These are phyloP conservation scores for Sanguinoderma infundibulare DNA, from an alignment of 1,284 basidiomycete genomes.

Conservation along the genomic window DNA sequence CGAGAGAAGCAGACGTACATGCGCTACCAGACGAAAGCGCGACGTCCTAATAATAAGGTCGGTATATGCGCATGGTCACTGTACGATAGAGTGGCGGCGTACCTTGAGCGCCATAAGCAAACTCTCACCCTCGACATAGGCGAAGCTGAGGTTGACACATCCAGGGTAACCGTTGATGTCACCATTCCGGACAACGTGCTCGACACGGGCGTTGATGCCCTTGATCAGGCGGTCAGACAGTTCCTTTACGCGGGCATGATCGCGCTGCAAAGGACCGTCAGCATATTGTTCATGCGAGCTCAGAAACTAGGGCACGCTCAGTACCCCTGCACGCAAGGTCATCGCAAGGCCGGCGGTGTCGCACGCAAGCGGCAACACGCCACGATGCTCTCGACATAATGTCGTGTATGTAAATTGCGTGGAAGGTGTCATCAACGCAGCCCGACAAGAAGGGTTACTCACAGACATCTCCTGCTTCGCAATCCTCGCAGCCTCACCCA, in stretches of 20 bases:
- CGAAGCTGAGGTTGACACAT: conserved; percentile 95
- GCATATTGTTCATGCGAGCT: background rate
- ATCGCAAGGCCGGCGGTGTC: conserved; percentile 54
- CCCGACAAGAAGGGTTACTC: conserved; percentile 45
- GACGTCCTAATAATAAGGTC: conserved; percentile 67
- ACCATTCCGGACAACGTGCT: conserved; percentile 94
- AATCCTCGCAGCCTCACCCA: conserved; percentile 95
- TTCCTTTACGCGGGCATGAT: conserved; percentile 78
- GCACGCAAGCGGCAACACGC: conserved; percentile 25
- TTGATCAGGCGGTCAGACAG: conserved; percentile 86
- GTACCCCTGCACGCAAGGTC: conserved; percentile 88
- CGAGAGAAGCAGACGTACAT: conserved; percentile 97
- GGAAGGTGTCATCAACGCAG: conserved; percentile 56
- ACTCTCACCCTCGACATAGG: conserved; percentile 98
- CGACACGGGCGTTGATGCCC: conserved; percentile 84
- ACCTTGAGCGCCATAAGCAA: conserved; percentile 99
- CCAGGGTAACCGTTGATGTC: conserved; percentile 89
- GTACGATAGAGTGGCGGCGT: conserved; percentile 33
- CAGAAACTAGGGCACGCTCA: conserved; percentile 50
- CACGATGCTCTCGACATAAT: conserved; percentile 34
- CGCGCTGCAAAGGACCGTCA: conserved; percentile 57
- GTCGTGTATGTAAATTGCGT: conserved; percentile 26
- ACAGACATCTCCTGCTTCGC: conserved; percentile 93
- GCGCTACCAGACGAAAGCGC: conserved; percentile 98
- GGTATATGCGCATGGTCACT: background rate